These are phyloP conservation scores for Sporodiniella umbellata DNA, from an alignment of 371 early-diverging fungal genomes.

Conservation along the genomic window DNA sequence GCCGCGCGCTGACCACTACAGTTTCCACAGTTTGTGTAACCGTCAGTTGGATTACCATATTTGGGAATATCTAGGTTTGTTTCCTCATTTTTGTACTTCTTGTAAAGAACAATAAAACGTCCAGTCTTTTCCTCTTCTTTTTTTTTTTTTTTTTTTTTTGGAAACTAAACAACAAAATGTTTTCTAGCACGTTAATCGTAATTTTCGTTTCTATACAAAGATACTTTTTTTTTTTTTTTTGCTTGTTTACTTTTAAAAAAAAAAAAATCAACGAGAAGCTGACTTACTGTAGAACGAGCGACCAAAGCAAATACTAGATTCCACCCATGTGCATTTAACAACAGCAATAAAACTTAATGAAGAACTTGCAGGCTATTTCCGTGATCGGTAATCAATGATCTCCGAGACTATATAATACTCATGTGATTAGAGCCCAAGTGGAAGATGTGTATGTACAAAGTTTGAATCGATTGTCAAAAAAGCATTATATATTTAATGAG, in stretches of 20 bases:
- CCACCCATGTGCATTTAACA: slow-evolving; percentile 45
- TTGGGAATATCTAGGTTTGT: neutral
- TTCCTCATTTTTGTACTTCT: too few species aligned
- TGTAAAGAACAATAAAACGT: too few species aligned
- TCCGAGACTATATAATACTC: neutral
- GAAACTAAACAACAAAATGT: too few species aligned
- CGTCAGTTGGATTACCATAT: neutral
- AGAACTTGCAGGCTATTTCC: slow-evolving; percentile 21
- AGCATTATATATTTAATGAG: slow-evolving; percentile 11
- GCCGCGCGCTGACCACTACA: too few species aligned
- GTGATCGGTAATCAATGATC: slow-evolving; percentile 12
- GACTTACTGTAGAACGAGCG: slow-evolving; percentile 39
- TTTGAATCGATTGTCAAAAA: slow-evolving; percentile 11
- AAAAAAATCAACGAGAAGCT: too few species aligned
- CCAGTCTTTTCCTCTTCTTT: neutral
- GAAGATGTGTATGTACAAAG: slow-evolving; percentile 22
- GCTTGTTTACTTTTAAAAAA: neutral
- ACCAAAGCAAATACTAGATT: slow-evolving; percentile 51
- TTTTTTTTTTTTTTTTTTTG: neutral
- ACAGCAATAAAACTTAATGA: slow-evolving; percentile 18
- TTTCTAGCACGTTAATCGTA: neutral
- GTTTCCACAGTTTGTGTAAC: too few species aligned
- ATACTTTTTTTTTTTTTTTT: neutral
- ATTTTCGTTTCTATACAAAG: neutral
- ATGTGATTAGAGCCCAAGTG: slow-evolving; percentile 10